Evolutionary conservation across 2,329 filamentous ascomycete genomes (phyloP).

Genomic region (Scortechinia acanthostroma): DNA sequence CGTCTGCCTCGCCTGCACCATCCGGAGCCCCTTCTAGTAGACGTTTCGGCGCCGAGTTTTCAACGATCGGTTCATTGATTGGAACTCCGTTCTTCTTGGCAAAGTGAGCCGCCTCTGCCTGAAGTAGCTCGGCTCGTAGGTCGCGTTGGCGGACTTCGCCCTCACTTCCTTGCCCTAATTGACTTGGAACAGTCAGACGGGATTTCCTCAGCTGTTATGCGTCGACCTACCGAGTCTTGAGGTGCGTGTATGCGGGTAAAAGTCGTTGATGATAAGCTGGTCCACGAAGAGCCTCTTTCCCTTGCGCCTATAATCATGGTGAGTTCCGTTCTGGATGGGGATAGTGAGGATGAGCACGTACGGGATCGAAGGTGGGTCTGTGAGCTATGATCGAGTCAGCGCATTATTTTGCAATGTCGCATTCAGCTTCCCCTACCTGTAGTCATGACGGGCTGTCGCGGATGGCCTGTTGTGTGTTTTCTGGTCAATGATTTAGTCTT

Average conservation of each 20-base stretch:
- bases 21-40: constrained; percentile 44
- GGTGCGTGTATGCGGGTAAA: constrained; percentile 82
- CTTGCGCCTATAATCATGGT: constrained; percentile 63
- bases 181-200: constrained; percentile 30
- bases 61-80: constrained; percentile 19
- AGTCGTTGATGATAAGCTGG: constrained; percentile 94
- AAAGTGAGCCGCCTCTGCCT: constrained; percentile 80
- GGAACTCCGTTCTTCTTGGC: constrained; percentile 71
- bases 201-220: not conserved
- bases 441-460: not conserved
- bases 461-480: no score
- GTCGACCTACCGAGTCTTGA: constrained; percentile 69
- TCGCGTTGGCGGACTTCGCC: constrained; percentile 68
- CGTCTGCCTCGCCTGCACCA: constrained; percentile 26
- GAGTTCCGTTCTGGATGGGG: constrained; percentile 8
- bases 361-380: constrained; percentile 92
- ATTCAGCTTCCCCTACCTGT: no score
- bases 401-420: no score
- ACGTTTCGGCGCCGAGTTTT: constrained; percentile 49
- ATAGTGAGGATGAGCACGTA: constrained; percentile 33
- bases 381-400: constrained; percentile 43
- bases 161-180: constrained; percentile 83
- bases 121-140: constrained; percentile 80
- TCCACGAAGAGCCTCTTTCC: constrained; percentile 89
- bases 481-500: not conserved